Percentiles rank a stretch among this genome's conserved stretches.
Evolutionary conservation across 768 basidiomycete genomes (phyloP).

Genomic region (Lentinula edodes): DNA sequence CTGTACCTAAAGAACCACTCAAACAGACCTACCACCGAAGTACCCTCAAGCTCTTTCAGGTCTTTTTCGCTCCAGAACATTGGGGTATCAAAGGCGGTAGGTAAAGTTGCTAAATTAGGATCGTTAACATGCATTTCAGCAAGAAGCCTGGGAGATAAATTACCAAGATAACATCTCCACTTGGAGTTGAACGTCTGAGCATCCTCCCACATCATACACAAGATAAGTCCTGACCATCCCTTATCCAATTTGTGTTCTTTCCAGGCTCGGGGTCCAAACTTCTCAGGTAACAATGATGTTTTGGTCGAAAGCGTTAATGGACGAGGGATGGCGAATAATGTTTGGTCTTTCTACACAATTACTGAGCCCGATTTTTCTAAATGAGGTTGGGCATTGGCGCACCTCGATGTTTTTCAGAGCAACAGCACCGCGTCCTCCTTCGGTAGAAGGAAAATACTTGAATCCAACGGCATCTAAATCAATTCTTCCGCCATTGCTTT

Average conservation of each 20-base stretch:
- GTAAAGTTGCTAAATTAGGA: slow-evolving; percentile 51
- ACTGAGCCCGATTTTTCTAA: neutral
- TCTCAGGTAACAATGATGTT: slow-evolving; percentile 60
- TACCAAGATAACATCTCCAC: slow-evolving; percentile 74
- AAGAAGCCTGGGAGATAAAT: slow-evolving; percentile 14
- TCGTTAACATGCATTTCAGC: neutral
- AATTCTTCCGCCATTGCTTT: slow-evolving; percentile 40
- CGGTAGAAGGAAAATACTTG: slow-evolving; percentile 38
- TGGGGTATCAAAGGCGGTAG: slow-evolving; percentile 73
- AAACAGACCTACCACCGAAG: slow-evolving; percentile 77
- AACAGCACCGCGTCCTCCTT: slow-evolving; percentile 67
- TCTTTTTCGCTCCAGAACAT: slow-evolving; percentile 91
- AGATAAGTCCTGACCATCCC: slow-evolving; percentile 85
- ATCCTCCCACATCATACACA: slow-evolving; percentile 96
- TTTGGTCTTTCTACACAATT: slow-evolving; percentile 54
- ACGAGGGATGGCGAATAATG: slow-evolving; percentile 80
- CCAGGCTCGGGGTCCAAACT: slow-evolving; percentile 66
- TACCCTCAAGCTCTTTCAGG: slow-evolving; percentile 70
- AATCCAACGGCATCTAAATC: slow-evolving; percentile 43
- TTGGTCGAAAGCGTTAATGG: slow-evolving; percentile 70
- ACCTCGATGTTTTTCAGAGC: slow-evolving; percentile 75
- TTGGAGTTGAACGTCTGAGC: slow-evolving; percentile 53
- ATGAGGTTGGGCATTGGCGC: slow-evolving; percentile 7
- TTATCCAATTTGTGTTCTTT: slow-evolving; percentile 47
- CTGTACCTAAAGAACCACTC: neutral